Evolutionary conservation across 495 filamentous ascomycete species (phyloP), one percentile per base, ranked within the genome.

Genomic region (Paragyromitra xinjiangensis): DNA sequence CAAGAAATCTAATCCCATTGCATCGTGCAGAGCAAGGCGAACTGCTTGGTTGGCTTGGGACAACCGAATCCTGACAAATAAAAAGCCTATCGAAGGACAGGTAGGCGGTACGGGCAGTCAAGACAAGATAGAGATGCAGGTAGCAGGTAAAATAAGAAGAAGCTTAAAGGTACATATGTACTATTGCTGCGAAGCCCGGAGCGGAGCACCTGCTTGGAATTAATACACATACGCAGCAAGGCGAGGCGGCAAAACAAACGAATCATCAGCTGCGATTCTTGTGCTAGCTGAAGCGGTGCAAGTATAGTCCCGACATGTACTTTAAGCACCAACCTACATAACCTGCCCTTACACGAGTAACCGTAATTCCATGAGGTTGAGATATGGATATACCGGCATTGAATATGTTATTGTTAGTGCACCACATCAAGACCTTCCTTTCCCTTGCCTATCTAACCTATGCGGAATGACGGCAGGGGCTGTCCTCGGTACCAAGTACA

Each of bases 111-210:
- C 39, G 19, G 26, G 34, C 6, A 24, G 24, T 59, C n/a, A 55
- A 34, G 67, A 64, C 66, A 70, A n/a, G 22, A 42, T 16, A 73
- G 48, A 68, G 29, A 77, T 24, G 69, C 69, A 70, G 50, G 40
- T 48, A 45, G 39, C 53, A 69, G 69, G 40, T 65, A 45, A 71
- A 72, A 64, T 40, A 64, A 76, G 48, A 71, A 71, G 68, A 73
- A 73, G 69, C 69, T 77, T 77, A 77, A 77, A 71, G 39, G 42
- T 65, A 77, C 61, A 77, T 73, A 65, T 77, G 69, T 50, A 71
- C 34, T 26, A 45, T 45, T 73, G 16, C 64, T 66, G 59, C 45
- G 55, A 50, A 64, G 11, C 34, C 61, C 58, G 26, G 51, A 68
- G 39, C 29, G 50, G 40, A 34, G 29, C 3, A 50, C 63, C 55